Evolutionary conservation across 768 basidiomycete species (phyloP).

Genomic region (Pholiota molesta): DNA sequence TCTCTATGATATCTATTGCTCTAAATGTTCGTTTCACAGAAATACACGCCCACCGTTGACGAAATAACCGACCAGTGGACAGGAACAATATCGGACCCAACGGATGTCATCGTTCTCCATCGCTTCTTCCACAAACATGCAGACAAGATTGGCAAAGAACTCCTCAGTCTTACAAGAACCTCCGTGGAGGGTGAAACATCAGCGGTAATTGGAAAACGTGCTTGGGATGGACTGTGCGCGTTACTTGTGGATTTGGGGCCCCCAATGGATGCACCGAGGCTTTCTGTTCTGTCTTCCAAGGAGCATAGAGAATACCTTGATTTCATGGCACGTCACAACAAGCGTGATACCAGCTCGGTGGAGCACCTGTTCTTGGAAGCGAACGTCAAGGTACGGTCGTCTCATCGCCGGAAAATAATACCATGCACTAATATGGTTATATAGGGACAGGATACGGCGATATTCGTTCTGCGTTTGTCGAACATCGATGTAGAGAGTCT

Average conservation of each 20-base stretch:
- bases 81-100: conserved; percentile 79
- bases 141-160: conserved; percentile 86
- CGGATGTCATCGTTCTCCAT: conserved; percentile 81
- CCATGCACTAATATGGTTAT: conserved; percentile 16
- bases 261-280: conserved; percentile 65
- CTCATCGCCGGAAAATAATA: neutral
- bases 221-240: conserved; percentile 82
- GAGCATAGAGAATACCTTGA: conserved; percentile 70
- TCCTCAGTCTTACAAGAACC: conserved; percentile 71
- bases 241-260: conserved; percentile 79
- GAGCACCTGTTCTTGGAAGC: conserved; percentile 68
- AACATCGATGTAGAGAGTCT: conserved; percentile 79
- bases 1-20: neutral
- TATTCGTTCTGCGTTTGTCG: conserved; percentile 68
- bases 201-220: conserved; percentile 69
- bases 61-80: conserved; percentile 76
- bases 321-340: conserved; percentile 64
- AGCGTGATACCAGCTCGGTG: conserved; percentile 63
- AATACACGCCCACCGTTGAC: conserved; percentile 40
- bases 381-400: conserved; percentile 48
- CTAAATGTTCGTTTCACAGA: conserved; percentile 26
- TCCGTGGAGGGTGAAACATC: conserved; percentile 57
- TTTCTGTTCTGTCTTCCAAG: conserved; percentile 48
- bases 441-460: conserved; percentile 43
- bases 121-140: conserved; percentile 85